These are phyloP conservation scores for Prosopis cineraria DNA, from an alignment of 306 rosid genomes.

Conservation along the genomic window DNA sequence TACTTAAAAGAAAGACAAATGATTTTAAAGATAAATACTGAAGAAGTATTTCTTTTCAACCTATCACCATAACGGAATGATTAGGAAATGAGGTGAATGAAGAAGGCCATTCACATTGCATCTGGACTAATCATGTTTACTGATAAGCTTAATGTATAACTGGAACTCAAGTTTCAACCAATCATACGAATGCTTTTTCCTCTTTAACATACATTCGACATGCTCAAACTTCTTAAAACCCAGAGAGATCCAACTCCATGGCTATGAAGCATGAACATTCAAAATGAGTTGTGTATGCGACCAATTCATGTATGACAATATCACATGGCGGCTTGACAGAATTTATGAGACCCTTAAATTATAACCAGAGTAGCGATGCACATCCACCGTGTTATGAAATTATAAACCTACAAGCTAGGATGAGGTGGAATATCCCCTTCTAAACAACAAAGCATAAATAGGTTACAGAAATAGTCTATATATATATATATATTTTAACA, in stretches of 20 bases:
- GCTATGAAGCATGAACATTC: background rate
- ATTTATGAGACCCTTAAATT: background rate
- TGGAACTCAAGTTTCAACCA: background rate
- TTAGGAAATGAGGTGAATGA: background rate
- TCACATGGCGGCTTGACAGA: background rate
- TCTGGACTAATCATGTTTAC: background rate
- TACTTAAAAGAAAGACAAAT: slow-evolving; percentile 16
- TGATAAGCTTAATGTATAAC: background rate
- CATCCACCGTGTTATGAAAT: background rate
- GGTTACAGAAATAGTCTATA: background rate
- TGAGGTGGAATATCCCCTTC: slow-evolving; percentile 12
- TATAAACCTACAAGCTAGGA: slow-evolving; percentile 3
- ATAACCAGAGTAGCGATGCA: background rate
- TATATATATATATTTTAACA: background rate
- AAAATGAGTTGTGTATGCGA: background rate
- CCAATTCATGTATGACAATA: background rate
- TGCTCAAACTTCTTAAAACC: background rate
- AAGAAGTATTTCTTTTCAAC: background rate
- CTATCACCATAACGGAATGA: background rate
- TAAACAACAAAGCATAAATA: background rate
- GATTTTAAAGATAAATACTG: slow-evolving; percentile 7
- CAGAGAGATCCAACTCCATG: background rate
- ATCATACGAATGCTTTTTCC: background rate
- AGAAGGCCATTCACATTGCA: slow-evolving; percentile 1
- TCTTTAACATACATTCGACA: background rate